Conservation (phyloP, 2,329 filamentous ascomycete species). For the Diaporthe ilicicola region DNA sequence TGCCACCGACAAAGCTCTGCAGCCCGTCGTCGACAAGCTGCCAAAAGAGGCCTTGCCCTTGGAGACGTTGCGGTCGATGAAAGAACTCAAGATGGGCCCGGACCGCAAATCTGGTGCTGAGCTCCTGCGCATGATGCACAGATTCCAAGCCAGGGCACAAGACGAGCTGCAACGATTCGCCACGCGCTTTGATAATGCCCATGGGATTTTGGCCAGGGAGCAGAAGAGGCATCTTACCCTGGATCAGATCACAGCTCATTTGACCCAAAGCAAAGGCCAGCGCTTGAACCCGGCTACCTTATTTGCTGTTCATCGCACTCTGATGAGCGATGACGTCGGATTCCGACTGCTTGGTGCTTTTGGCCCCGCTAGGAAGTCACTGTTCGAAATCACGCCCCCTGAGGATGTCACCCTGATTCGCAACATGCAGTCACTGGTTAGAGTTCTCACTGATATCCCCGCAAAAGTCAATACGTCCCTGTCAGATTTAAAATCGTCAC, state of each 20-base stretch:
- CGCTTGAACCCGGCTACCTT: conserved; percentile 59
- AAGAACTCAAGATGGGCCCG: conserved; percentile 51
- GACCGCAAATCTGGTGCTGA: conserved; percentile 51
- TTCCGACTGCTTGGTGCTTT: conserved; percentile 64
- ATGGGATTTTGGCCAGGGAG: conserved; percentile 49
- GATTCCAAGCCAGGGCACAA: conserved; percentile 54
- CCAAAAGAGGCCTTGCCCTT: conserved; percentile 42
- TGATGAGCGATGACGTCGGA: conserved; percentile 67
- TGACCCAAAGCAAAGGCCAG: conserved; percentile 46
- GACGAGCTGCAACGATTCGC: conserved; percentile 57
- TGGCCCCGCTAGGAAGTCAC: conserved; percentile 59
- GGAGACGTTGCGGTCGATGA: conserved; percentile 46
- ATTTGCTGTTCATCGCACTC: conserved; percentile 75
- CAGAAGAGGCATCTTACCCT: conserved; percentile 57
- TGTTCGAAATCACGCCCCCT: conserved; percentile 70
- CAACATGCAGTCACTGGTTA: conserved; percentile 59
- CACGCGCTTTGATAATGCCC: conserved; percentile 56
- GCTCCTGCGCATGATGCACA: conserved; percentile 57
- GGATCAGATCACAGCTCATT: conserved; percentile 56
- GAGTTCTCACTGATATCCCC: conserved; percentile 58
- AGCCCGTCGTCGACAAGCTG: conserved; percentile 49
- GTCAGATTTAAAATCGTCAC: conserved; percentile 38
- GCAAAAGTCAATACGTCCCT: conserved; percentile 26
- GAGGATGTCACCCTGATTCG: conserved; percentile 62
- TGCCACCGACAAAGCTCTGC: conserved; percentile 50